phyloP scores from a whole-genome alignment of 2,329 filamentous ascomycete species.

The Cryoendolithus antarcticus region DNA sequence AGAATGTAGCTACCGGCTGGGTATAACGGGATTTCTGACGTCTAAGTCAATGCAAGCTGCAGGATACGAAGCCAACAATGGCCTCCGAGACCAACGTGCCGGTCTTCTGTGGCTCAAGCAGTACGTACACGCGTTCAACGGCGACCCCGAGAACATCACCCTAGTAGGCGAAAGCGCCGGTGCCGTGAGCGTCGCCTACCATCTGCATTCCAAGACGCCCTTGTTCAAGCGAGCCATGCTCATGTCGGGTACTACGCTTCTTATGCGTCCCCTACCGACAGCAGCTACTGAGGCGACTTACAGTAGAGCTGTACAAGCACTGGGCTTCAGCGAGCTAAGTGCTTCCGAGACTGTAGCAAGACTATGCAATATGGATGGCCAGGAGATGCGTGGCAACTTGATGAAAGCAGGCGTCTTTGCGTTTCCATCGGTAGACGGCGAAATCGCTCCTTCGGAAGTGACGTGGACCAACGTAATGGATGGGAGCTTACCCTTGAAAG shows the following conservation, averaged over 20 bases:
- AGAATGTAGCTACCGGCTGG: slow-evolving; percentile 33
- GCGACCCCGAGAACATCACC: slow-evolving; percentile 26
- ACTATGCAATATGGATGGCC: slow-evolving; percentile 28
- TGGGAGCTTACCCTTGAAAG: slow-evolving; percentile 25
- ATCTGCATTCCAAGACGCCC: slow-evolving; percentile 23
- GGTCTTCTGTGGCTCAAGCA: slow-evolving; percentile 28
- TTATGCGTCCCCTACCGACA: slow-evolving; percentile 29
- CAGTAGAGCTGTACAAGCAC: slow-evolving; percentile 25
- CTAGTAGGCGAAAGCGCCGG: slow-evolving; percentile 37
- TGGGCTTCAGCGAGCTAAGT: slow-evolving; percentile 27
- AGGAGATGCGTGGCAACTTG: slow-evolving; percentile 30
- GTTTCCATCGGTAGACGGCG: slow-evolving; percentile 25
- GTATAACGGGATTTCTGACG: slow-evolving; percentile 29
- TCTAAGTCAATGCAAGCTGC: slow-evolving; percentile 11
- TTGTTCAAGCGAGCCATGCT: slow-evolving; percentile 31
- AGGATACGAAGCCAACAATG: slow-evolving; percentile 17
- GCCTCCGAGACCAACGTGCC: slow-evolving; percentile 19
- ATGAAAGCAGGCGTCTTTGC: slow-evolving; percentile 19
- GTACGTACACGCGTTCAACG: slow-evolving; percentile 27
- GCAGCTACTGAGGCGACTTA: slow-evolving; percentile 32
- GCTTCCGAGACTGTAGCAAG: slow-evolving; percentile 30
- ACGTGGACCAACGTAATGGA: slow-evolving; percentile 11
- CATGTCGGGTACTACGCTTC: slow-evolving; percentile 32
- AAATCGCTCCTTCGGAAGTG: slow-evolving; percentile 23
- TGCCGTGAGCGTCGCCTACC: slow-evolving; percentile 23